A percentile compares a stretch with the other conserved stretches of the same genome.
These are phyloP conservation scores for Mrakia gelida DNA, from an alignment of 768 basidiomycete species.

Conservation along the genomic window DNA sequence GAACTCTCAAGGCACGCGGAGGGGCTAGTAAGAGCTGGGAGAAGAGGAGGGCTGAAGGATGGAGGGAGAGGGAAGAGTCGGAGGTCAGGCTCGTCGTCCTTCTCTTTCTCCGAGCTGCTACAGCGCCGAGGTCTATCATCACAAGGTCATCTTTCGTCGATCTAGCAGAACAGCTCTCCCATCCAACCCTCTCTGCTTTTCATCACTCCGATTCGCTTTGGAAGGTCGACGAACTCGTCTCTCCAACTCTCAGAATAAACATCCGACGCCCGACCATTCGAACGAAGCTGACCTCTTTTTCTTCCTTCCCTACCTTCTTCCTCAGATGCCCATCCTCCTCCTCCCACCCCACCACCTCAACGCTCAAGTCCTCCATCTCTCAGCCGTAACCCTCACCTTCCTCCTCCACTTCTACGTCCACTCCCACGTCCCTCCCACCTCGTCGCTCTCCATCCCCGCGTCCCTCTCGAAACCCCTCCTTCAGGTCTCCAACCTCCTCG, in stretches of 20 bases:
- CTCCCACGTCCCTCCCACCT: constrained; percentile 34
- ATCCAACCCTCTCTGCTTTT: too few relatives aligned
- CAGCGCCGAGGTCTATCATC: too few relatives aligned
- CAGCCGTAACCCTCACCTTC: constrained; percentile 84
- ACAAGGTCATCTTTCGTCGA: too few relatives aligned
- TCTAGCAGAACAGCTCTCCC: too few relatives aligned
- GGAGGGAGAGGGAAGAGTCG: neutral
- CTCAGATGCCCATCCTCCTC: constrained; percentile 66
- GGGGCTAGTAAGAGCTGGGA: neutral
- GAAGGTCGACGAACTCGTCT: neutral
- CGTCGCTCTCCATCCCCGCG: constrained; percentile 54
- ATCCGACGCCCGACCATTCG: neutral
- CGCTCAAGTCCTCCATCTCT: constrained; percentile 66
- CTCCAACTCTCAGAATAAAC: neutral
- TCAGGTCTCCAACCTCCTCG: constrained; percentile 62
- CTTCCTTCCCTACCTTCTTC: neutral
- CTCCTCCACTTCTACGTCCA: constrained; percentile 87
- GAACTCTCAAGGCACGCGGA: neutral
- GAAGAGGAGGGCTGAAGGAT: too few relatives aligned
- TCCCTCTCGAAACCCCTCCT: constrained; percentile 71
- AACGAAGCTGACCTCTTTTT: neutral
- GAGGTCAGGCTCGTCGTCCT: neutral
- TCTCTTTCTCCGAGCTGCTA: neutral
- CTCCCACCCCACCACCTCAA: constrained; percentile 55
- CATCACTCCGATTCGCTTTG: neutral